Base-by-base conservation (phyloP, 2,329 filamentous ascomycete genomes). In the Pyricularia sp. region DNA sequence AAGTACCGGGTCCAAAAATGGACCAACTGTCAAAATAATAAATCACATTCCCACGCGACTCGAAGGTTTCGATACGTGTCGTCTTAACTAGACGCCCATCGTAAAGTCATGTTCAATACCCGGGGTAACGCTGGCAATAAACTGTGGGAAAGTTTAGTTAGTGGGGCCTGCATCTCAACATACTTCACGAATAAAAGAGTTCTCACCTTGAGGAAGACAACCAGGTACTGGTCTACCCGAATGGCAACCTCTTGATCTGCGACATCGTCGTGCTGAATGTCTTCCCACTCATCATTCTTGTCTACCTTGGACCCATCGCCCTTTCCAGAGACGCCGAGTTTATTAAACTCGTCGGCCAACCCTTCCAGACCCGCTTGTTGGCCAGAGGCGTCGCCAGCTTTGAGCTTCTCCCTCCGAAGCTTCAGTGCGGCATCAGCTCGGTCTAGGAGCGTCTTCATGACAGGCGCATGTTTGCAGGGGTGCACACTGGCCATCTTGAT, bases 91-190 rank as follows among this genome's bases (percentile, higher is more conserved):
- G 58, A 97, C 90, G 6, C 93, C 92, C 93, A 97, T 97, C 0
- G 94, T 98, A 78, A 96, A 97, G 78, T 98, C 94, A 79, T 97
- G 93, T 81, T 98, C 94, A 79, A 99, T 98, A 65, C 94, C 94
- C 6, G 95, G 95, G 20, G 94, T 98, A 64, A 99, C 95, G 74
- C 90, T 95, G 42, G 90, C 89, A 83, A 92, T 92, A 79, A 92
- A 92, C 85, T 86, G 63, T 14, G 26, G 11, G n/a, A 4, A 30
- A 58, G 7, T 10, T 55, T n/a, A 14, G 66, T 63, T 23, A 50
- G 28, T 14, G 36, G 36, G 42, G 10, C 17, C 42, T 23, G n/a
- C n/a, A 25, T 25, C 58, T 26, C n/a, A 17, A 26, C 58, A 59
- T 59, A n/a, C 3, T 31, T 11, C n/a, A 66, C 25, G 4, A n/a